Evolutionary conservation across 768 basidiomycete species (phyloP), one percentile per base, ranked within the genome.

Genomic region (Lactarius akahatsu): DNA sequence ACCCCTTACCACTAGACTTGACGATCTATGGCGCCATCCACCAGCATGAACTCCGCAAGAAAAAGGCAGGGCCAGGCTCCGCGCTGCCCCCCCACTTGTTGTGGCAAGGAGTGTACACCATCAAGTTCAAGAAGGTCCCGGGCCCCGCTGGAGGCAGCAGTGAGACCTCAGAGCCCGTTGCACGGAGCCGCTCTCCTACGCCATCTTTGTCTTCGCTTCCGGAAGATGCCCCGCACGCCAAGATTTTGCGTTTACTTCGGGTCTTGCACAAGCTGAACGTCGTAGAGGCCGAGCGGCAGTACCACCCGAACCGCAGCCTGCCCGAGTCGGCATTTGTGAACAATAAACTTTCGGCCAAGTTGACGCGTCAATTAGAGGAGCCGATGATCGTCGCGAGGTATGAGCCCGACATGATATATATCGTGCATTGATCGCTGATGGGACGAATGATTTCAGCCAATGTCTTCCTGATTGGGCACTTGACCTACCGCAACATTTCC

Each of bases 371-470:
- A 74, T 76, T 99, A 52, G 97, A 99, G 72, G 97, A 99, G 74
- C 93, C 94, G 0, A 97, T 98, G 94, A 97, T 99, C 69, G 95
- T 99, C 54, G 97, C 96, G 1, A 96, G 94, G 94, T 94, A 71
- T 15, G 68, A 81, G 75, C 61, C 8, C 47, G 20, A 40, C 45
- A 18, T 28, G 28, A 28, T 28, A 28, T 28, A 28, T 66, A 5
- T 43, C 23, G 43, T 40, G 66, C n/a, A 16, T n/a, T 23, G 45
- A 60, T 62, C 13, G 34, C 66, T 62, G 8, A 60, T 23, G 11
- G 62, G 32, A 34, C 55, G 15, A 18, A 28, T 30, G 43, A 59
- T 43, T 63, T 16, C 62, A 97, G 96, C 72, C 93, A 93, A 30
- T 98, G 97, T 77, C 79, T 98, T 4, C 97, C 97, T 7, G 95